phyloP scores from a whole-genome alignment of 2,329 filamentous ascomycete species.

The Aureobasidium musti region DNA sequence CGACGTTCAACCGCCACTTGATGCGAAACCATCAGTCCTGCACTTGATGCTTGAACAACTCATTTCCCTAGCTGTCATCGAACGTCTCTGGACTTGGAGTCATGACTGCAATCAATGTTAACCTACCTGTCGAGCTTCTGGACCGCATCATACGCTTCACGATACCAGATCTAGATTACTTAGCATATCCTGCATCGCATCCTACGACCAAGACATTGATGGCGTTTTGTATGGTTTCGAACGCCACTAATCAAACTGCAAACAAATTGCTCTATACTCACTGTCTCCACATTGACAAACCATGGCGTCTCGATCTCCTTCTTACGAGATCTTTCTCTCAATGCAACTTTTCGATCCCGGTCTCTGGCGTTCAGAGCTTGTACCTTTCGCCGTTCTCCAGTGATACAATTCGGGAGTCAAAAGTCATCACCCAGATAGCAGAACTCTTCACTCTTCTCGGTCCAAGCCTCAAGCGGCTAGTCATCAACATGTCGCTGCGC shows the following conservation, averaged over 20 bases:
- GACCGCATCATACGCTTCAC: background rate
- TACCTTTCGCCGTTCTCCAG: background rate
- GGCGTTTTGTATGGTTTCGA: background rate
- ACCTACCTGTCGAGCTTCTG: slow-evolving; percentile 7
- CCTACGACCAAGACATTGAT: slow-evolving; percentile 1
- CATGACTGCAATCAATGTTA: background rate
- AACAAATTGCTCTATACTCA: background rate
- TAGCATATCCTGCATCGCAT: slow-evolving; percentile 20
- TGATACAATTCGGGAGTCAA: background rate
- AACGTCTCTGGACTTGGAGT: no score
- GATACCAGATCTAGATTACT: background rate
- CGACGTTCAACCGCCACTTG: no score
- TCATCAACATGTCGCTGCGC: slow-evolving; percentile 8
- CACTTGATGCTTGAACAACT: background rate
- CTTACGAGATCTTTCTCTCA: background rate
- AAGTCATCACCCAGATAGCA: background rate
- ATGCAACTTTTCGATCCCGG: no score
- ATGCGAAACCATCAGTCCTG: no score
- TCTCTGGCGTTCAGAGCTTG: background rate
- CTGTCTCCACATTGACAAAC: slow-evolving; percentile 10
- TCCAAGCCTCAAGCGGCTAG: background rate
- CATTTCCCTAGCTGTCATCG: no score
- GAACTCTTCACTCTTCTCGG: background rate
- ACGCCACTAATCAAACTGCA: background rate
- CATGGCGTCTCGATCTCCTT: background rate